These are phyloP conservation scores for Talaromyces amestolkiae DNA, from an alignment of 2,329 filamentous ascomycete species.

Conservation along the genomic window DNA sequence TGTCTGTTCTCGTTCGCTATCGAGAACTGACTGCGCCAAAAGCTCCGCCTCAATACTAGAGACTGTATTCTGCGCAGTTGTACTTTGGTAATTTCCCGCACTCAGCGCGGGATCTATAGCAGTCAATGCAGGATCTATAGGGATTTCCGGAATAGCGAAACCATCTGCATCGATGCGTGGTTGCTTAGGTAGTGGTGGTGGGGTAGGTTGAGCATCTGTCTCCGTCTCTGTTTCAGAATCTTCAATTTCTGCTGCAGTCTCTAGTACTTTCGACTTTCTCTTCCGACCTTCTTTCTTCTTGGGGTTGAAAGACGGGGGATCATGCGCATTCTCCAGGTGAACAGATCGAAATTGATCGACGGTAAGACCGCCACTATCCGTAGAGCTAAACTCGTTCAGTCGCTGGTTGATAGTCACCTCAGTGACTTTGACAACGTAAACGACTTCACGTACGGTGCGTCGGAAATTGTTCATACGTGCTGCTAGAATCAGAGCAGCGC, in stretches of 20 bases:
- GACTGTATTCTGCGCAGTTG: neutral
- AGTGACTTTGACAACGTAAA: constrained; percentile 97
- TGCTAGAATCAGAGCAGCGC: constrained; percentile 89
- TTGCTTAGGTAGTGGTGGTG: constrained; percentile 30
- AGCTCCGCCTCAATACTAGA: constrained; percentile 5
- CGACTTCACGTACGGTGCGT: constrained; percentile 85
- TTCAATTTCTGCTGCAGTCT: constrained; percentile 45
- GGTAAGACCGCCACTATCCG: constrained; percentile 77
- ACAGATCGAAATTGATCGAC: constrained; percentile 73
- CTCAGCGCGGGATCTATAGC: constrained; percentile 45
- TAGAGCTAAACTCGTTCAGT: constrained; percentile 85
- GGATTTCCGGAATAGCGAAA: constrained; percentile 60
- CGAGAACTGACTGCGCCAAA: constrained; percentile 8
- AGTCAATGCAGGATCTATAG: constrained; percentile 44
- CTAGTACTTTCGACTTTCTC: constrained; percentile 27
- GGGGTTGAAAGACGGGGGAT: constrained; percentile 74
- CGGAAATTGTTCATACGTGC: constrained; percentile 98
- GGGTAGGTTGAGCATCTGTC: constrained; percentile 20
- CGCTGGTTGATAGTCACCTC: constrained; percentile 90
- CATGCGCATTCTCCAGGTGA: constrained; percentile 63
- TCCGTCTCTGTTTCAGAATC: constrained; percentile 42
- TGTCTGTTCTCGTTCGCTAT: constrained; percentile 24
- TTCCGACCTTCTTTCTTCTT: constrained; percentile 56
- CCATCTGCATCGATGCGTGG: constrained; percentile 63
- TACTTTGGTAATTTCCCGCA: neutral